Evolutionary conservation across 108 stramenopile species (phyloP), one percentile per base, ranked within the genome.

Genomic region (Stephanodiscus triporus): DNA sequence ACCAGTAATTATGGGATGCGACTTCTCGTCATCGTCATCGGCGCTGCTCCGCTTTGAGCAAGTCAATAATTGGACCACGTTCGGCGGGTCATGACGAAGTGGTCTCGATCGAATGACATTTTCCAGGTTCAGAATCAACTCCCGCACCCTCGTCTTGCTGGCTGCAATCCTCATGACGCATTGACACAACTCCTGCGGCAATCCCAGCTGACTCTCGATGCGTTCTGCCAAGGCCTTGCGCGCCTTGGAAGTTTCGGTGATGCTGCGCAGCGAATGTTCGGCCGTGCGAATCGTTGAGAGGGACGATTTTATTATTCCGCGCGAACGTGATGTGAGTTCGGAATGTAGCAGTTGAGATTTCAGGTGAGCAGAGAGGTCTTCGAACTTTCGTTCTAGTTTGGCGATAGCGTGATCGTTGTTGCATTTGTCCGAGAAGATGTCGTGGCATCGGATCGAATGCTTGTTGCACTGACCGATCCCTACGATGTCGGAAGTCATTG

Each of bases 181-280:
- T 74, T 91, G 89, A 9, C 78, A 77, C 68, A 91, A 66, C 66
- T 91, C 90, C 83, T 91, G 88, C 4, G 88, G 84, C 0, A 82
- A 63, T 20, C 77, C 76, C 2, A 53, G 20, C 9, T 56, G 53
- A 13, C 24, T 55, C 47, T 79, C 77, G 51, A 84, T 77, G 42
- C 83, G 69, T 26, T 78, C 86, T 38, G 74, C 69, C 58, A 72
- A 48, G 13, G 61, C 59, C 43, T 82, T 73, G 43, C 84, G 50
- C 19, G 83, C 64, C 48, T 65, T 73, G 54, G 42, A 59, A 49
- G 86, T 68, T 36, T 78, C 84, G 49, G 84, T 87, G 51, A 78
- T 70, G 30, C 71, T 59, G 13, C 83, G 78, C 34, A 84, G 56
- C 20, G 77, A 70, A 67, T 84, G 78, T 36, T 80, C 75, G 4